Conservation (phyloP, 1,284 basidiomycete genomes). For the Phellopilus nigrolimitatus region DNA sequence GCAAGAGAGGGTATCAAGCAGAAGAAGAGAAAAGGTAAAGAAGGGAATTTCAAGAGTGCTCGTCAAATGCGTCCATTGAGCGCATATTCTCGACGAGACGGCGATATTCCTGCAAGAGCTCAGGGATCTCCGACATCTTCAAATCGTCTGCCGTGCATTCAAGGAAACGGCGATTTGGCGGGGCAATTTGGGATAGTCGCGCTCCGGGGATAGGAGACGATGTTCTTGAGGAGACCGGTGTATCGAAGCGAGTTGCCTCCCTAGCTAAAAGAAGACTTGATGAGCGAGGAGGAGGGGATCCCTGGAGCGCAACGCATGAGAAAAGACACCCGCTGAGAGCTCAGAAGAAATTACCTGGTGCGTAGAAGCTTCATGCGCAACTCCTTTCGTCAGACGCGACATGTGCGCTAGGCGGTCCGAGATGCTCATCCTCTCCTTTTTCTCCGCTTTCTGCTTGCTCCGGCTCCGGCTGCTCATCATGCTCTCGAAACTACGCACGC, state of each 20-base stretch:
- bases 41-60: constrained; percentile 20
- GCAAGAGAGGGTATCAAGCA: not conserved
- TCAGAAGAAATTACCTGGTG: constrained; percentile 7
- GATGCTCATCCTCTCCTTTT: constrained; percentile 51
- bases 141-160: constrained; percentile 70
- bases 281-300: constrained; percentile 42
- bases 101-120: constrained; percentile 72
- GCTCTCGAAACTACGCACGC: constrained; percentile 77
- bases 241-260: constrained; percentile 32
- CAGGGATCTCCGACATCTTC: constrained; percentile 66
- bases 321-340: not conserved
- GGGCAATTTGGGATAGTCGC: constrained; percentile 28
- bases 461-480: constrained; percentile 59
- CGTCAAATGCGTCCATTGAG: constrained; percentile 38
- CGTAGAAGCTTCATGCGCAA: constrained; percentile 31
- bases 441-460: constrained; percentile 27
- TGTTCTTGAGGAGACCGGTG: constrained; percentile 42
- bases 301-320: constrained; percentile 21
- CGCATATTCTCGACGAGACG: constrained; percentile 46
- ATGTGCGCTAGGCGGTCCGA: constrained; percentile 74
- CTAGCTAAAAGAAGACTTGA: constrained; percentile 37
- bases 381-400: constrained; percentile 49
- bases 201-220: constrained; percentile 36
- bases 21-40: not conserved
- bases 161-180: constrained; percentile 63